Evolutionary conservation across 768 basidiomycete species (phyloP).

Genomic region (Psilocybe cubensis): DNA sequence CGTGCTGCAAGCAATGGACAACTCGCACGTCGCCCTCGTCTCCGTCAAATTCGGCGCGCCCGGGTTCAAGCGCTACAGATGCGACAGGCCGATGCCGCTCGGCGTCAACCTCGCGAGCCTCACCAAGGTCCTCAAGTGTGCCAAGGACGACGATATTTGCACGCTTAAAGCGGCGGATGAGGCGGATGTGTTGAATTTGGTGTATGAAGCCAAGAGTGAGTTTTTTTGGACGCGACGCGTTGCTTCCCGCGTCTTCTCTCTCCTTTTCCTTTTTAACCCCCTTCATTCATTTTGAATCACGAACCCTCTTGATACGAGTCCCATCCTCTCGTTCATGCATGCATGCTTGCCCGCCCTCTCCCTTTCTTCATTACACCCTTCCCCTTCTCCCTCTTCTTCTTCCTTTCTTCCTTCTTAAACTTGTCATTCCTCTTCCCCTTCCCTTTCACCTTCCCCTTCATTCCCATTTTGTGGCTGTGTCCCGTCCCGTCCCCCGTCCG

Average conservation of each 20-base stretch:
- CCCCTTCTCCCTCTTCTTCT: no score
- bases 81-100: slow-evolving; percentile 92
- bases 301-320: no score
- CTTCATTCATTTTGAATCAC: no score
- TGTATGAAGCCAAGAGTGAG: slow-evolving; percentile 90
- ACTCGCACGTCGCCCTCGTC: slow-evolving; percentile 98
- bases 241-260: not conserved
- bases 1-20: slow-evolving; percentile 98
- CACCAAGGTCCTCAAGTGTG: slow-evolving; percentile 96
- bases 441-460: no score
- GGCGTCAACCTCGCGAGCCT: slow-evolving; percentile 87
- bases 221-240: slow-evolving; percentile 16
- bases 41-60: slow-evolving; percentile 77
- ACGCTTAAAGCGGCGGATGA: slow-evolving; percentile 92
- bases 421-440: no score
- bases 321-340: no score
- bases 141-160: slow-evolving; percentile 93
- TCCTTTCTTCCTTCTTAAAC: no score
- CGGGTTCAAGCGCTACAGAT: slow-evolving; percentile 88
- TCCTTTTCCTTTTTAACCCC: not conserved
- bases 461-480: no score
- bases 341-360: no score
- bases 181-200: slow-evolving; percentile 83
- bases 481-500: no score
- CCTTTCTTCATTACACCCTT: no score